A percentile compares a stretch with the other conserved stretches of the same genome.
phyloP scores from a whole-genome alignment of 1,139 yeast species.

The Yamadazyma blattariae region DNA sequence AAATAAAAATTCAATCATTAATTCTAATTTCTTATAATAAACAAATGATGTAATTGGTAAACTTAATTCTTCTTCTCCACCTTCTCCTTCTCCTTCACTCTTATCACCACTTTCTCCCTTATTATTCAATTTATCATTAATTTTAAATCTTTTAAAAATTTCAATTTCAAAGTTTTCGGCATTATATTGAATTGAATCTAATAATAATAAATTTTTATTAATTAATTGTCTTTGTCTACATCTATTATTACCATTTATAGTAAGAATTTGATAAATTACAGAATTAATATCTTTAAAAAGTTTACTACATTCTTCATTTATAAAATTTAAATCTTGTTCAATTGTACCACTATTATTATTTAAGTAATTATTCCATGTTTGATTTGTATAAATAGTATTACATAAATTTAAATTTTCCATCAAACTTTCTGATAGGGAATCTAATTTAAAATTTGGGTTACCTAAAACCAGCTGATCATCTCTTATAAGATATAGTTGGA shows the following conservation, averaged over 20 bases:
- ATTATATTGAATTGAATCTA: slow-evolving; percentile 81
- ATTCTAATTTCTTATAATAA: slow-evolving; percentile 58
- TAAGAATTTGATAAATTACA: slow-evolving; percentile 54
- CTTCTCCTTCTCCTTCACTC: no score
- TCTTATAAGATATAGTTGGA: slow-evolving; percentile 58
- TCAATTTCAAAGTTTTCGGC: slow-evolving; percentile 53
- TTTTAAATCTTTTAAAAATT: slow-evolving; percentile 25
- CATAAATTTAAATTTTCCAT: slow-evolving; percentile 27
- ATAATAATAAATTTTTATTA: slow-evolving; percentile 53
- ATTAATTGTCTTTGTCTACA: slow-evolving; percentile 77
- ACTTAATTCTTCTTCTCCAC: slow-evolving; percentile 25
- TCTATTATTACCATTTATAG: slow-evolving; percentile 66
- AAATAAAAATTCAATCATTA: slow-evolving; percentile 70
- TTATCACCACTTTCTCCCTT: no score
- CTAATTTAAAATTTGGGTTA: slow-evolving; percentile 14
- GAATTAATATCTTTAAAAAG: slow-evolving; percentile 38
- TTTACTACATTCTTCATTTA: slow-evolving; percentile 11
- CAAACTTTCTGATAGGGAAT: slow-evolving; percentile 16
- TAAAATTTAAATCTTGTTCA: slow-evolving; percentile 10
- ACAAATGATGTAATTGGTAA: slow-evolving; percentile 68
- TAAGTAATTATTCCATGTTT: slow-evolving; percentile 16
- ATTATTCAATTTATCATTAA: slow-evolving; percentile 32
- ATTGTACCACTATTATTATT: slow-evolving; percentile 9
- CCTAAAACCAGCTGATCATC: slow-evolving; percentile 56
- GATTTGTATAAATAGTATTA: slow-evolving; percentile 21